A percentile compares a stretch with the other conserved stretches of the same genome.
phyloP scores from a whole-genome alignment of 768 basidiomycete genomes.

The Daedalea quercina region DNA sequence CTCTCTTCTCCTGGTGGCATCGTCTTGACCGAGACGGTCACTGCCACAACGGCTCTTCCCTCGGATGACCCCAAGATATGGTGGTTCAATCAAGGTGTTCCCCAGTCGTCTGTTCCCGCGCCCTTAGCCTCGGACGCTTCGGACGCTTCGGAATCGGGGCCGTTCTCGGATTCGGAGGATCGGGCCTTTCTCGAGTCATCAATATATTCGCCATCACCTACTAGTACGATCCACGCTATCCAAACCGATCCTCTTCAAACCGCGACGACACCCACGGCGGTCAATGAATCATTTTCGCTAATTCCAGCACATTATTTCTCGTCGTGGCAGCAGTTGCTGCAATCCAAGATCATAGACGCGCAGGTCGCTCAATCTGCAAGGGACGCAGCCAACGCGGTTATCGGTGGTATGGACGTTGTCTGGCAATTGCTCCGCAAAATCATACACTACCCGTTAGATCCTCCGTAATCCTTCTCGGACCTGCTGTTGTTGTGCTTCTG shows the following conservation, averaged over 20 bases:
- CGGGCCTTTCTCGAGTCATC: neutral
- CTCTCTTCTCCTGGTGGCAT: conserved; percentile 3
- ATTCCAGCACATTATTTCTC: conserved; percentile 5
- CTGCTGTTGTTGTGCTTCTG: neutral
- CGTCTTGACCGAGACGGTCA: conserved; percentile 23
- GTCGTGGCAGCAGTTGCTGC: neutral
- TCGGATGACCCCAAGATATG: conserved; percentile 5
- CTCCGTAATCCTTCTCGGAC: conserved; percentile 26
- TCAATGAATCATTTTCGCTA: conserved; percentile 10
- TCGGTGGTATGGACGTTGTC: conserved; percentile 31
- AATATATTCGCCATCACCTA: neutral
- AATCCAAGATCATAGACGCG: neutral
- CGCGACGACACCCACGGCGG: conserved; percentile 3
- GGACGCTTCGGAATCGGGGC: neutral
- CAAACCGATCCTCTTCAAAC: neutral
- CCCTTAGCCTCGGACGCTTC: neutral
- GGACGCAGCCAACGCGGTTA: conserved; percentile 25
- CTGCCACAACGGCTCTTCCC: conserved; percentile 28
- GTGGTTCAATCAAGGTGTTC: conserved; percentile 8
- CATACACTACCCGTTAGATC: conserved; percentile 54
- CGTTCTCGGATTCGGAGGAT: neutral
- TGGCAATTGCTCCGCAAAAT: conserved; percentile 44
- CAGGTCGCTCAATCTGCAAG: conserved; percentile 25
- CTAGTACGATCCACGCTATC: neutral
- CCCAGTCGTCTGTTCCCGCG: neutral